Conservation (phyloP, 2,329 filamentous ascomycete species). For the Rutstroemia sp. region DNA sequence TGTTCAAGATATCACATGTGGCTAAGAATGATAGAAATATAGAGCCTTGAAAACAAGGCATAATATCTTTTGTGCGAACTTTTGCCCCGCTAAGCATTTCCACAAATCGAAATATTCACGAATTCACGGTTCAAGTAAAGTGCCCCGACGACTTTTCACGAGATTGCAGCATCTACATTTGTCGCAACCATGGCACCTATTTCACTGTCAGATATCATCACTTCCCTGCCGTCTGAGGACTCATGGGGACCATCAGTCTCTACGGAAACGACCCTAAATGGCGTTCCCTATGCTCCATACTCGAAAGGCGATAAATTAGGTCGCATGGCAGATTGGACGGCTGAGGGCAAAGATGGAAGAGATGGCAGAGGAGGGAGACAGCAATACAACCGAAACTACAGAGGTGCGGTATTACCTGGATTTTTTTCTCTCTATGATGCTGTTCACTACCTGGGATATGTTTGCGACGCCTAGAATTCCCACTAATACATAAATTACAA, state of each 20-base stretch:
- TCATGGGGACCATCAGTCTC: conserved; percentile 84
- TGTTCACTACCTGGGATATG: conserved; percentile 12
- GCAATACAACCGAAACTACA: conserved; percentile 88
- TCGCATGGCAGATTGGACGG: conserved; percentile 98
- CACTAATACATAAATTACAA: conserved; percentile 9
- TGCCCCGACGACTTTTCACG: neutral
- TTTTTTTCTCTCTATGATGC: conserved; percentile 10
- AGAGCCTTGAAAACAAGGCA: too few species aligned
- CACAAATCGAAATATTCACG: conserved; percentile 23
- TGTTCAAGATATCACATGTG: too few species aligned
- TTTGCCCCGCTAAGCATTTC: conserved; percentile 15
- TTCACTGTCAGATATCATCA: conserved; percentile 58
- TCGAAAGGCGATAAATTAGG: conserved; percentile 98
- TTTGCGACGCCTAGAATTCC: conserved; percentile 4
- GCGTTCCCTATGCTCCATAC: conserved; percentile 95
- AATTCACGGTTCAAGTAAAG: conserved; percentile 5
- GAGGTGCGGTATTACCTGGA: conserved; percentile 51
- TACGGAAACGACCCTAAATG: conserved; percentile 81
- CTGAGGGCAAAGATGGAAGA: conserved; percentile 77
- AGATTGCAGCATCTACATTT: conserved; percentile 7
- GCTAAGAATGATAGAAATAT: too few species aligned
- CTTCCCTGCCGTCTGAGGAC: conserved; percentile 65
- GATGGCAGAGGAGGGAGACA: conserved; percentile 67
- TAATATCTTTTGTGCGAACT: too few species aligned
- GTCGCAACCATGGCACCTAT: conserved; percentile 41